Conservation (phyloP, 2,329 filamentous ascomycete species). For the Claviceps sorghi region DNA sequence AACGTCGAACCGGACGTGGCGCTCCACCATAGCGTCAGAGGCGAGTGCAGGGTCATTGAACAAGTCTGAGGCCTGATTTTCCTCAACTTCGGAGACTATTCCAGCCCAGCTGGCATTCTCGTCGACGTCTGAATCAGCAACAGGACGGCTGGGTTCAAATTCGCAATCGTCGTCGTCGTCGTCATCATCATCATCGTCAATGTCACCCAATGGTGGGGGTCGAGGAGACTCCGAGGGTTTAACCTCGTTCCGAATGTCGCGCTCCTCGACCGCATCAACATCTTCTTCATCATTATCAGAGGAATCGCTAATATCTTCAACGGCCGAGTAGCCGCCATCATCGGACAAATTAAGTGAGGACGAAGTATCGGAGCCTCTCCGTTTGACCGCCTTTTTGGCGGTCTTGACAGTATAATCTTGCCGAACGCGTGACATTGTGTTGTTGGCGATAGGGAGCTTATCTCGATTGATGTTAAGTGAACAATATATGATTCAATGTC, state of each 20-base stretch:
- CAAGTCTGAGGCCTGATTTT: slow-evolving; percentile 28
- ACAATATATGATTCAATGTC: neutral
- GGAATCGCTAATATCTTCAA: slow-evolving; percentile 66
- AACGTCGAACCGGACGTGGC: slow-evolving; percentile 62
- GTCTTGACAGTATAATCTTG: slow-evolving; percentile 30
- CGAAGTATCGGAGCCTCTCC: slow-evolving; percentile 36
- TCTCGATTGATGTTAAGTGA: neutral
- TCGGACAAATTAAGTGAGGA: slow-evolving; percentile 46
- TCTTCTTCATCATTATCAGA: slow-evolving; percentile 67
- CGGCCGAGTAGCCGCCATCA: slow-evolving; percentile 61
- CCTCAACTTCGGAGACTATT: slow-evolving; percentile 33
- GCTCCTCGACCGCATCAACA: slow-evolving; percentile 65
- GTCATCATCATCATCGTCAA: slow-evolving; percentile 7
- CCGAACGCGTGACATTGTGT: slow-evolving; percentile 36
- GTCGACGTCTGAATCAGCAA: slow-evolving; percentile 24
- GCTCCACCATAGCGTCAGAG: slow-evolving; percentile 28
- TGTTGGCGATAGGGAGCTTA: neutral
- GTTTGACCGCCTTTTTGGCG: slow-evolving; percentile 27
- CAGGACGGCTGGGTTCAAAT: slow-evolving; percentile 22
- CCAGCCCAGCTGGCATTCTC: slow-evolving; percentile 42
- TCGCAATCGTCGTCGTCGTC: slow-evolving; percentile 25
- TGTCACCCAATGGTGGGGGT: slow-evolving; percentile 20
- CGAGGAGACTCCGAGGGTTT: slow-evolving; percentile 33
- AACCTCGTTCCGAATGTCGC: slow-evolving; percentile 46
- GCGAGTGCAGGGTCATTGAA: slow-evolving; percentile 25